phyloP scores from a whole-genome alignment of 495 filamentous ascomycete species.

The Acidiella bohemica region DNA sequence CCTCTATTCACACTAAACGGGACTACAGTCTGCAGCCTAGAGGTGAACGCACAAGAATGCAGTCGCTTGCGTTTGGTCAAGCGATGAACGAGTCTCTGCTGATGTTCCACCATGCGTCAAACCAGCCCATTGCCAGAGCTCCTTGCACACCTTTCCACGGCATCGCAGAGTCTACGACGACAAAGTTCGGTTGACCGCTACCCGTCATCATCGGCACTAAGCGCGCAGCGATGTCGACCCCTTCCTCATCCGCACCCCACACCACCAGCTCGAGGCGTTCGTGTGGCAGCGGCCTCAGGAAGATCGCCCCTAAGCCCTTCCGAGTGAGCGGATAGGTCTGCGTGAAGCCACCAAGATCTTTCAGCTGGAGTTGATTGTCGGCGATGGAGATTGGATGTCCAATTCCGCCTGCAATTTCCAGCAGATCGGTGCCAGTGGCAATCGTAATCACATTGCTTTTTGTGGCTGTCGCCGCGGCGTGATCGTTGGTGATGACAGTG shows the following conservation, averaged over 20 bases:
- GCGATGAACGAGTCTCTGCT: constrained; percentile 31
- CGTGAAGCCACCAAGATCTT: not conserved
- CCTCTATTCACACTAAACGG: too few relatives aligned
- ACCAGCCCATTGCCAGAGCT: constrained; percentile 40
- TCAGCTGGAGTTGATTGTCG: not conserved
- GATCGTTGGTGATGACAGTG: constrained; percentile 30
- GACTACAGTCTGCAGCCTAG: too few relatives aligned
- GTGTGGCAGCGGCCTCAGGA: constrained; percentile 33
- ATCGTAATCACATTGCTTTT: constrained; percentile 26
- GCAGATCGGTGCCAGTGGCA: constrained; percentile 16
- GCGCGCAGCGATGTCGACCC: constrained; percentile 39
- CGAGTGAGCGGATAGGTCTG: not conserved
- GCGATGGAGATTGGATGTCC: constrained; percentile 1
- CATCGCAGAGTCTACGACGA: constrained; percentile 34
- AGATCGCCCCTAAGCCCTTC: constrained; percentile 35
- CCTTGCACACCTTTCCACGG: constrained; percentile 42
- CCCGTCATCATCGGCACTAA: constrained; percentile 45
- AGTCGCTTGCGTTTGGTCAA: too few relatives aligned
- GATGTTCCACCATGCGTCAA: constrained; percentile 42
- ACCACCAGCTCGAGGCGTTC: constrained; percentile 41
- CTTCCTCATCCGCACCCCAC: constrained; percentile 38
- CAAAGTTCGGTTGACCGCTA: constrained; percentile 45
- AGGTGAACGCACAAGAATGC: too few relatives aligned
- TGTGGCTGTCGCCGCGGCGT: constrained; percentile 3
- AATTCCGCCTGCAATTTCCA: constrained; percentile 1